phyloP scores from a whole-genome alignment of 208 protist genomes.

The Wallacemonas sp. region DNA sequence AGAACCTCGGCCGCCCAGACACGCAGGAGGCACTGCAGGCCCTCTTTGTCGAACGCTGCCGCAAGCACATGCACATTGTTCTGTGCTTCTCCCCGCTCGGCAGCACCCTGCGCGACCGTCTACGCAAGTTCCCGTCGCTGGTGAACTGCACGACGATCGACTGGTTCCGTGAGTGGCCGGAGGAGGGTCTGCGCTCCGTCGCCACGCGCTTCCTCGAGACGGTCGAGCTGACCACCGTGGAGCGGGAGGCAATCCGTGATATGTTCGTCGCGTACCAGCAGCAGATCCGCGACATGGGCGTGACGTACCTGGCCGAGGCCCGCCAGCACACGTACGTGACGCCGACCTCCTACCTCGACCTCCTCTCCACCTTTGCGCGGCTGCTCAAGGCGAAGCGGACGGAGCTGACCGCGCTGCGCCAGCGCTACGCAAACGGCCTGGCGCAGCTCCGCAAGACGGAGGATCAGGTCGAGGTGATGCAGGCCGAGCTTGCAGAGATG shows the following conservation, averaged over 20 bases:
- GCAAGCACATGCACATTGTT: slow-evolving; percentile 95
- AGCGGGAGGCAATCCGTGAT: slow-evolving; percentile 72
- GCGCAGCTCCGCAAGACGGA: slow-evolving; percentile 91
- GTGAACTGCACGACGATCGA: slow-evolving; percentile 99
- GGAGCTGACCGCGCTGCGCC: slow-evolving; percentile 86
- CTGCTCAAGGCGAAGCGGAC: slow-evolving; percentile 85
- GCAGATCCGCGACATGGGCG: slow-evolving; percentile 83
- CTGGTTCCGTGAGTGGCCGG: slow-evolving; percentile 98
- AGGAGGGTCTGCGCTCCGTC: slow-evolving; percentile 93
- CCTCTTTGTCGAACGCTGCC: slow-evolving; percentile 93
- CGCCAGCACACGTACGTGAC: slow-evolving; percentile 95
- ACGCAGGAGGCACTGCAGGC: slow-evolving; percentile 84
- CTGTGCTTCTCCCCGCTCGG: slow-evolving; percentile 98
- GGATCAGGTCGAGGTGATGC: slow-evolving; percentile 95
- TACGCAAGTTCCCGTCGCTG: slow-evolving; percentile 97
- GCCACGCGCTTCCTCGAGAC: slow-evolving; percentile 86
- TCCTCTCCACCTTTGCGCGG: slow-evolving; percentile 91
- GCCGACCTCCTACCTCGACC: slow-evolving; percentile 96
- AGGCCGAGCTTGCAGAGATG: slow-evolving; percentile 92
- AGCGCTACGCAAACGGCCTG: slow-evolving; percentile 90
- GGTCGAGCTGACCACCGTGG: slow-evolving; percentile 75
- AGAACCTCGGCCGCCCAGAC: slow-evolving; percentile 80
- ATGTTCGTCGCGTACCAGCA: slow-evolving; percentile 94
- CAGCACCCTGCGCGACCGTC: slow-evolving; percentile 91
- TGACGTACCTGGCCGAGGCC: slow-evolving; percentile 85